These are phyloP conservation scores for Botrytis hyacinthi DNA, from an alignment of 2,329 filamentous ascomycete species.

Conservation along the genomic window DNA sequence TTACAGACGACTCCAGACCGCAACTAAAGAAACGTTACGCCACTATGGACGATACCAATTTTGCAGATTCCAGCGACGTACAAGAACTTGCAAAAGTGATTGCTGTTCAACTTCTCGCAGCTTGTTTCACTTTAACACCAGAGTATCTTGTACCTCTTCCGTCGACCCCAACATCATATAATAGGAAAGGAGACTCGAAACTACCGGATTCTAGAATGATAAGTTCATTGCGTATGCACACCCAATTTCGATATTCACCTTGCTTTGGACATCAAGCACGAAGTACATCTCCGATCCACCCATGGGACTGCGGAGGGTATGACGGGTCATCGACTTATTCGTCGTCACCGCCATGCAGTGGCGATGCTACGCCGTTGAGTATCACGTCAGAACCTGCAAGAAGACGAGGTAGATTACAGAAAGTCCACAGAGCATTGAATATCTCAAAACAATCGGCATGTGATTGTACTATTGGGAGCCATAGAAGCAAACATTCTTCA, in stretches of 20 bases:
- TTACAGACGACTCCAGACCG: conserved; percentile 15
- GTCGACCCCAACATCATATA: conserved; percentile 13
- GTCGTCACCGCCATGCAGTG: conserved; percentile 14
- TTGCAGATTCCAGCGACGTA: conserved; percentile 25
- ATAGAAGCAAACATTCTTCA: conserved; percentile 1
- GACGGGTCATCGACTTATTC: conserved; percentile 25
- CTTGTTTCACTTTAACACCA: conserved; percentile 37
- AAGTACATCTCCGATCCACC: conserved; percentile 34
- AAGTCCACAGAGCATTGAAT: conserved; percentile 20
- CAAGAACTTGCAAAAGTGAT: conserved; percentile 37
- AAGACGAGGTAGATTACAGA: conserved; percentile 17
- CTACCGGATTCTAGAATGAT: conserved; percentile 35
- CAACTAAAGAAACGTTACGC: conserved; percentile 23
- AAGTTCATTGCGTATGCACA: conserved; percentile 38
- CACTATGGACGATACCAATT: conserved; percentile 32
- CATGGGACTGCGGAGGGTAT: conserved; percentile 28
- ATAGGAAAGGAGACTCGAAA: conserved; percentile 13
- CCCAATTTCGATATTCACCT: conserved; percentile 37
- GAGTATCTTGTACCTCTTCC: conserved; percentile 24
- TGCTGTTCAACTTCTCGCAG: conserved; percentile 36
- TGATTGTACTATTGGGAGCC: conserved; percentile 13
- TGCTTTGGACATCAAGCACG: conserved; percentile 37
- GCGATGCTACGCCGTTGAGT: conserved; percentile 21
- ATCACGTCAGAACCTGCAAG: conserved; percentile 12
- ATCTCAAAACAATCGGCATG: conserved; percentile 25